Evolutionary conservation across 2,329 filamentous ascomycete genomes (phyloP), one percentile per base, ranked within the genome.

Genomic region (Phialocephala subalpina): DNA sequence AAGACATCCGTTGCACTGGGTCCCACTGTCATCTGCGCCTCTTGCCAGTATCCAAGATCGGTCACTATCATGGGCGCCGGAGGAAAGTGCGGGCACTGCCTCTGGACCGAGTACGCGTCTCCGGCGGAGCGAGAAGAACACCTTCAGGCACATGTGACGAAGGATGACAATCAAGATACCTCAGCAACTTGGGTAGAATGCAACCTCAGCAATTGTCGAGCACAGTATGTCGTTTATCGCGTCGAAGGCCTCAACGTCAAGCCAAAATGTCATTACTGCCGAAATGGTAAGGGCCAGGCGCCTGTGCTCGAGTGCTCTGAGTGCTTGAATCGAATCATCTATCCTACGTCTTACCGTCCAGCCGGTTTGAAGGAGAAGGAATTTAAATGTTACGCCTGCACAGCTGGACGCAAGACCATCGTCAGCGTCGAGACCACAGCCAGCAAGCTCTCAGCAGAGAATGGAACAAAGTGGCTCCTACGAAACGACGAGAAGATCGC

Each of bases 191-290:
- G 69, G 69, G 69, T 70, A 11, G 67, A 71, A 29, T 71, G 69
- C 49, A 64, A 63, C 25, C 42, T 66, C 18, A 58, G 62, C 11
- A 63, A 55, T 4, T 71, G 69, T 49, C 67, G 69, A 56, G 68
- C 65, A n/a, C 69, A 71, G 27, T 71, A 71, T 35, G 67, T 70
- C 11, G 64, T 71, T 14, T 70, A 70, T 58, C 25, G 35, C 14
- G 40, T 56, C 12, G 57, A 71, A 36, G 49, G 27, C 3, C 42
- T 71, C 20, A 68, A 67, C 22, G 69, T 71, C 52, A 63, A 64
- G 36, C 65, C 69, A 11, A 71, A 71, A 40, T 70, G 69, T 35
- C 62, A 70, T 25, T 71, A 67, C 38, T 71, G 69, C 22, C 67
- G 69, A 8, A 29, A 60, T 7, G 20, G 53, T 14, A 45, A 60